Evolutionary conservation across 495 filamentous ascomycete species (phyloP).

Genomic region (Xylaria palmicola): DNA sequence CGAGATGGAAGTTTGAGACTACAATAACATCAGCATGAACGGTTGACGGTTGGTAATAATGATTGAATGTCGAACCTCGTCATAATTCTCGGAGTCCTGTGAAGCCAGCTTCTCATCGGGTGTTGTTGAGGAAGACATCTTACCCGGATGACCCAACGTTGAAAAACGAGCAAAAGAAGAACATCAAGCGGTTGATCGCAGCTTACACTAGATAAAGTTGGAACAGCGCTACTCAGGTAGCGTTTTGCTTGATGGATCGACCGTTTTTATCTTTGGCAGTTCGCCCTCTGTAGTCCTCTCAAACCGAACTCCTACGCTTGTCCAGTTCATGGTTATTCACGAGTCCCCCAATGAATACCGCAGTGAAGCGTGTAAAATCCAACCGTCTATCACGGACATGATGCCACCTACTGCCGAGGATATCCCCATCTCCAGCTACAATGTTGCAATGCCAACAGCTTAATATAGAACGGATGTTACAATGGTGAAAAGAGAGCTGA

Average conservation of each 20-base stretch:
- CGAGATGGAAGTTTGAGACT: constrained; percentile 17
- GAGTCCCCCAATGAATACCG: background rate
- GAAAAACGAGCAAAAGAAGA: background rate
- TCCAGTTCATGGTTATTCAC: background rate
- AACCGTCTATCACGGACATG: background rate
- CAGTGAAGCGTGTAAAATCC: background rate
- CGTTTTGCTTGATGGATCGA: background rate
- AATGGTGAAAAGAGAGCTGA: background rate
- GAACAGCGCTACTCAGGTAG: background rate
- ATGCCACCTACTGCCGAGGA: background rate
- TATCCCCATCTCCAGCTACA: background rate
- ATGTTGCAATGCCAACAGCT: background rate
- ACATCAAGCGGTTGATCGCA: background rate
- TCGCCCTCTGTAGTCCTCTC: background rate
- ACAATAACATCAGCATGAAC: background rate
- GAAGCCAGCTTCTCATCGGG: background rate
- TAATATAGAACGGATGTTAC: background rate
- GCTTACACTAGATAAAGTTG: background rate
- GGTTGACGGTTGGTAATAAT: background rate
- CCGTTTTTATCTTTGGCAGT: background rate
- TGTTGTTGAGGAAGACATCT: background rate
- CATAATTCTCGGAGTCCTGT: background rate
- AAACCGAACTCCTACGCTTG: background rate
- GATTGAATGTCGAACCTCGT: background rate
- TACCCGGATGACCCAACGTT: background rate